Base-by-base conservation (phyloP, 2,329 filamentous ascomycete species). In the Neofusicoccum sp. region DNA sequence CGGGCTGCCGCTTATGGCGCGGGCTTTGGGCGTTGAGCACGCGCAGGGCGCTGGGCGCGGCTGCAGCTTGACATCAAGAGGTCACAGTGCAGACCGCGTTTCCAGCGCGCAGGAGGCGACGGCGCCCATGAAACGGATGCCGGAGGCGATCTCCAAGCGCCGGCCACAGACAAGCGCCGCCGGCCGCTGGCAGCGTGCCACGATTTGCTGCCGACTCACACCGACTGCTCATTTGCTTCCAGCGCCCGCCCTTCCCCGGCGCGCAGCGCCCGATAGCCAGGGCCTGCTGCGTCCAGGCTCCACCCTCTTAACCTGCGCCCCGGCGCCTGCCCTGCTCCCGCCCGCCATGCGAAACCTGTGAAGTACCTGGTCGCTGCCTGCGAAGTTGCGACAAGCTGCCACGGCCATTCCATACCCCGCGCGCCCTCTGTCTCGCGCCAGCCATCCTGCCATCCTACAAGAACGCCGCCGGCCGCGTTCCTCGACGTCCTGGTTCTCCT, bases 201-300 rank as follows among this genome's bases (percentile, higher is more conserved):
- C 56, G 56, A 60, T 49, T 48, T 60, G 56, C 39, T 61, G 47
- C 45, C 59, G 36, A 50, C 59, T 44, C 59, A 49, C 59, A 61
- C 59, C 59, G 59, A 61, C 59, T 49, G 44, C 59, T 16, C 59
- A 49, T 52, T 49, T 39, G 59, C 59, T 43, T 28, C 47, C 29
- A 14, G 43, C 47, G 48, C 36, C 56, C 56, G 44, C 56, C 56
- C 56, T 60, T 49, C 56, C 56, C 56, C 54, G 54, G 54, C 31
- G 22, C 50, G 29, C 54, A 41, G 39, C 41, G 37, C 28, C n/a
- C n/a, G 54, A 58, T 58, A 58, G 54, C 54, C 54, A 58, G 54
- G 54, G 39, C 37, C 54, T n/a, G 39, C 5, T 36, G 4, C 41
- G 31, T 31, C 39, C 37, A 29, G 31, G 54, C 39, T 41, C 54